A percentile compares a stretch with the other conserved stretches of the same genome.
These are phyloP conservation scores for Meripilus lineatus DNA, from an alignment of 1,284 basidiomycete genomes.

Conservation along the genomic window DNA sequence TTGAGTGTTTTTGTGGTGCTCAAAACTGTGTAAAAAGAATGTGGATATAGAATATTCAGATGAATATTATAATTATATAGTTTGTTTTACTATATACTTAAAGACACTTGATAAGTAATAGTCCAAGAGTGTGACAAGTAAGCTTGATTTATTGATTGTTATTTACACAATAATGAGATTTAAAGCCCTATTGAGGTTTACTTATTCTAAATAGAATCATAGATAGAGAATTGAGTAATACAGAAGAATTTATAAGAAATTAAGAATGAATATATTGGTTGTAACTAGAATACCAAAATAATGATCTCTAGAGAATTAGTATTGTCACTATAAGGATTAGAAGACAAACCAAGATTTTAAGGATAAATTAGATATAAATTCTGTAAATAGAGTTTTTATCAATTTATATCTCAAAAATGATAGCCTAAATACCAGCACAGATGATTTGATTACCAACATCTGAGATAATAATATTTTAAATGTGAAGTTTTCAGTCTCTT, in stretches of 20 bases:
- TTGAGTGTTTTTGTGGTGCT: slow-evolving; percentile 22
- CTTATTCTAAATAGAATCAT: background rate
- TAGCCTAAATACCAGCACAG: no score
- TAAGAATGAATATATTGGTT: no score
- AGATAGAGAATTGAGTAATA: background rate
- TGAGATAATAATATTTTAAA: background rate
- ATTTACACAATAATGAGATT: background rate
- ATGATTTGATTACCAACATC: background rate
- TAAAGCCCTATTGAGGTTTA: background rate
- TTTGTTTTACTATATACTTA: slow-evolving; percentile 34
- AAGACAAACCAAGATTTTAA: background rate
- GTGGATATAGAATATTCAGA: background rate
- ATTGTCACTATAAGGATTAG: background rate
- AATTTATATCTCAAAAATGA: background rate
- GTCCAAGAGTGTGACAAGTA: slow-evolving; percentile 27
- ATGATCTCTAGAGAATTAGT: background rate
- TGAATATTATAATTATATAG: slow-evolving; percentile 5
- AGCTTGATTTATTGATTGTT: background rate
- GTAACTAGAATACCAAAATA: background rate
- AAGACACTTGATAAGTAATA: slow-evolving; percentile 29
- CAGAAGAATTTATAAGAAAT: background rate
- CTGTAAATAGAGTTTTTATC: background rate
- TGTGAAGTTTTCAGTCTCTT: no score
- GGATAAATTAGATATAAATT: background rate
- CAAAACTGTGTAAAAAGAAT: background rate